Conservation (phyloP, 768 basidiomycete genomes). For the Lactarius vividus region DNA sequence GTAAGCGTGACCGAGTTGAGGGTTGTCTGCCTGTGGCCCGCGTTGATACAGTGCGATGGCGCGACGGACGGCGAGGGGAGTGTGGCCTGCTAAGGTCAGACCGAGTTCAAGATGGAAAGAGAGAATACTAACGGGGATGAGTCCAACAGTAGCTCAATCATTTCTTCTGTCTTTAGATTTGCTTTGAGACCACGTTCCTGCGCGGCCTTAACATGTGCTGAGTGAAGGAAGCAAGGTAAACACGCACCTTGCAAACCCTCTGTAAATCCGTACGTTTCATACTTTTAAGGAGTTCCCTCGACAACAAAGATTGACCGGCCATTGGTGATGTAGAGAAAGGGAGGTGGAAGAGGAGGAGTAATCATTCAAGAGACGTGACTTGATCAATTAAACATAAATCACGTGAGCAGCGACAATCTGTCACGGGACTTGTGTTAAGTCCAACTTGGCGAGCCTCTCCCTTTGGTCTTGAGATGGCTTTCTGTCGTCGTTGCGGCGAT, state of each 20-base stretch:
- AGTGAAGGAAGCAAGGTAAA: conserved; percentile 10
- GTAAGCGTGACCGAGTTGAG: conserved; percentile 22
- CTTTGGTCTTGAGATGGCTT: conserved; percentile 53
- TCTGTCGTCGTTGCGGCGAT: conserved; percentile 83
- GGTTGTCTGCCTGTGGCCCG: conserved; percentile 16
- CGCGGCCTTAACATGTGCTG: conserved; percentile 16
- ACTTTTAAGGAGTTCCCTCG: conserved; percentile 47
- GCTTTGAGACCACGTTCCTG: conserved; percentile 81
- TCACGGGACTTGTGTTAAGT: neutral
- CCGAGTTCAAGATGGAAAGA: conserved; percentile 5
- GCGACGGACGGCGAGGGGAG: conserved; percentile 21
- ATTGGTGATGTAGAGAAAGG: conserved; percentile 3
- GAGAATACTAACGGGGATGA: conserved; percentile 30
- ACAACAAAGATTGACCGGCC: conserved; percentile 41
- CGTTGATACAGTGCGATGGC: conserved; percentile 15
- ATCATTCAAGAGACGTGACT: conserved; percentile 7
- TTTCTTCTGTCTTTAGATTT: conserved; percentile 75
- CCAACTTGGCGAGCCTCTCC: conserved; percentile 18
- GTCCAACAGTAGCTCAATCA: conserved; percentile 72
- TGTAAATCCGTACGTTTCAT: conserved; percentile 57
- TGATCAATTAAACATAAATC: conserved; percentile 8
- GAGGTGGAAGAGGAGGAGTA: neutral
- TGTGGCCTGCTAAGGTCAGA: conserved; percentile 20
- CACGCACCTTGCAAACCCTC: conserved; percentile 55
- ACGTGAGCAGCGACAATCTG: conserved; percentile 6